phyloP scores from a whole-genome alignment of 2,329 filamentous ascomycete species.

The Thyridium curvatum region DNA sequence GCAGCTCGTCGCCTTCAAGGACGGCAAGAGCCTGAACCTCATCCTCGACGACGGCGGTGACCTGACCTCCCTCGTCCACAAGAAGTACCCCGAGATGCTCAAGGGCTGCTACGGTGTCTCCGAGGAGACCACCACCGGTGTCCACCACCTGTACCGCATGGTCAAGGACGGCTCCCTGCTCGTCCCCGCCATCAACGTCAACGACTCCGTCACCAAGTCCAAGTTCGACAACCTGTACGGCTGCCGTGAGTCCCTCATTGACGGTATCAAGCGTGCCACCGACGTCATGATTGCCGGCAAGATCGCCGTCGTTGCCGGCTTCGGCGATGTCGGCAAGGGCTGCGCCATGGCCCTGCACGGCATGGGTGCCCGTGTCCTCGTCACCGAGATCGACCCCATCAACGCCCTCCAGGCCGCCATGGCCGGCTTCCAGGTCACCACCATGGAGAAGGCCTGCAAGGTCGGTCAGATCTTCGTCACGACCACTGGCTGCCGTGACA shows the following conservation, averaged over 20 bases:
- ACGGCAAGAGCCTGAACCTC: constrained; percentile 92
- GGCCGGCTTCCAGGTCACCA: constrained; percentile 92
- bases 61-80: constrained; percentile 91
- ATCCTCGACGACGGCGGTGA: constrained; percentile 99
- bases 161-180: constrained; percentile 85
- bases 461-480: constrained; percentile 97
- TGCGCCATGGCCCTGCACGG: constrained; percentile 92
- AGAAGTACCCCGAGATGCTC: constrained; percentile 97
- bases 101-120: constrained; percentile 98
- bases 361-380: constrained; percentile 94
- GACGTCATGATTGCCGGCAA: constrained; percentile 99
- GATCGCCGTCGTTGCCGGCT: constrained; percentile 95
- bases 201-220: constrained; percentile 99
- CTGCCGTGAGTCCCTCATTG: constrained; percentile 96
- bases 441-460: constrained; percentile 89
- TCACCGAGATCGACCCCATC: constrained; percentile 98
- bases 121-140: constrained; percentile 98
- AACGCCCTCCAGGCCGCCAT: constrained; percentile 98
- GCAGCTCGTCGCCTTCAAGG: constrained; percentile 95
- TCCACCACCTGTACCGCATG: constrained; percentile 99
- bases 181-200: constrained; percentile 97
- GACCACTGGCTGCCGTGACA: constrained; percentile 98
- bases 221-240: constrained; percentile 99
- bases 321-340: constrained; percentile 98
- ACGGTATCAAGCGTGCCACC: constrained; percentile 99